Evolutionary conservation across 176 grass and related monocot genomes (phyloP).

Genomic region (Avena atlantica): DNA sequence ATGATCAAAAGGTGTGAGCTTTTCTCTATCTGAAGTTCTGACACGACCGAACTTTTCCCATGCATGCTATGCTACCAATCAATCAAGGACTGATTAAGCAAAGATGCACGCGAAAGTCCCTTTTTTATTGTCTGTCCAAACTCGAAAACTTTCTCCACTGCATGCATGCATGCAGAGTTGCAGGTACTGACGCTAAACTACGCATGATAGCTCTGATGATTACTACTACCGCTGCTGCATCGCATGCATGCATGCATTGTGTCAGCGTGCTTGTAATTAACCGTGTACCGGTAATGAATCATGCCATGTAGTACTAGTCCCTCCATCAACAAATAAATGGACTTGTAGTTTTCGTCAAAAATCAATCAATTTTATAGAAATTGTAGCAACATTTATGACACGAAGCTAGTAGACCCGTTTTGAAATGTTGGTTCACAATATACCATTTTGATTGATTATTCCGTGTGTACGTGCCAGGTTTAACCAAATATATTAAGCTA

Average conservation of each 20-base stretch:
- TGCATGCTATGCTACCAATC: neutral
- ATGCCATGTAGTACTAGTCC: slow-evolving; percentile 5
- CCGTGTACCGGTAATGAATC: slow-evolving; percentile 16
- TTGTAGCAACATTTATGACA: no score
- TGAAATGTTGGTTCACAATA: no score
- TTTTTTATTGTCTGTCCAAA: slow-evolving; percentile 40
- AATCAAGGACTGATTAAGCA: neutral
- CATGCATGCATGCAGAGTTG: slow-evolving; percentile 43
- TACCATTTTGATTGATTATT: no score
- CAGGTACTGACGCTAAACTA: neutral
- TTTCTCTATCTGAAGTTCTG: slow-evolving; percentile 23
- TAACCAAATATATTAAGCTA: no score
- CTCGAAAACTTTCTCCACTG: slow-evolving; percentile 31
- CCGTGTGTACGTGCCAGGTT: no score
- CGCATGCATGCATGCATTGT: no score
- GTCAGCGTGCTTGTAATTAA: neutral
- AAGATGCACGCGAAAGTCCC: neutral
- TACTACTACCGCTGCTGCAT: neutral
- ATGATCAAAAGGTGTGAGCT: neutral
- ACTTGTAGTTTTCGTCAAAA: no score
- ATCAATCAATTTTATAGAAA: no score
- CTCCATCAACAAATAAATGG: no score
- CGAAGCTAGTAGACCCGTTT: no score
- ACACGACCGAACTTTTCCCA: slow-evolving; percentile 9
- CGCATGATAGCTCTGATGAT: slow-evolving; percentile 49